A percentile compares a stretch with the other conserved stretches of the same genome.
Conservation (phyloP, 2,329 filamentous ascomycete species). For the Cordyceps javanica region DNA sequence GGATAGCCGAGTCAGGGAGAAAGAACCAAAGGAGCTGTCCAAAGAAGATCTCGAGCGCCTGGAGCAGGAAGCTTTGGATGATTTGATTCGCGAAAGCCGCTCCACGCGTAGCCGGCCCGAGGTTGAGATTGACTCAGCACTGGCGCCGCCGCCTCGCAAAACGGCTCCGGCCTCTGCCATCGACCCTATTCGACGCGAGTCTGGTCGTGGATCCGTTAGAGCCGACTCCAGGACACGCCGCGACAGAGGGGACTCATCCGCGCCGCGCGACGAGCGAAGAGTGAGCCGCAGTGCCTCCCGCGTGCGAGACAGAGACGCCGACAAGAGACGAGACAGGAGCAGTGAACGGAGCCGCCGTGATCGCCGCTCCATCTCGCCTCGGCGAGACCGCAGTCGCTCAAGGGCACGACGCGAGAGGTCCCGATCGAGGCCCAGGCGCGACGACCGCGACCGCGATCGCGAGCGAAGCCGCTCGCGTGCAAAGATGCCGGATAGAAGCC, state of each 20-base stretch:
- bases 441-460: constrained; percentile 29
- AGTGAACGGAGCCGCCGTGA: constrained; percentile 28
- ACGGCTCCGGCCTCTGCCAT: constrained; percentile 51
- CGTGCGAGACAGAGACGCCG: constrained; percentile 35
- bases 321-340: constrained; percentile 24
- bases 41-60: constrained; percentile 53
- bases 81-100: constrained; percentile 54
- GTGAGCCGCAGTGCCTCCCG: constrained; percentile 30
- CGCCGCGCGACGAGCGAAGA: constrained; percentile 24
- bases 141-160: constrained; percentile 50
- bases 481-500: constrained; percentile 29
- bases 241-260: constrained; percentile 21
- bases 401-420: constrained; percentile 32
- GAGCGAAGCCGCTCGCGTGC: constrained; percentile 29
- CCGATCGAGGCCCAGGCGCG: constrained; percentile 32
- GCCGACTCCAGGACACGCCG: constrained; percentile 29
- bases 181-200: constrained; percentile 45
- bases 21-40: constrained; percentile 43
- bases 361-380: constrained; percentile 33
- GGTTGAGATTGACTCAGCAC: constrained; percentile 49
- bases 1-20: constrained; percentile 26
- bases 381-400: constrained; percentile 32
- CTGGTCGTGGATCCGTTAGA: constrained; percentile 35
- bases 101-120: constrained; percentile 44
- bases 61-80: constrained; percentile 52